Evolutionary conservation across 2,329 filamentous ascomycete genomes (phyloP), one percentile per base, ranked within the genome.

Genomic region (Penicillium sp.): DNA sequence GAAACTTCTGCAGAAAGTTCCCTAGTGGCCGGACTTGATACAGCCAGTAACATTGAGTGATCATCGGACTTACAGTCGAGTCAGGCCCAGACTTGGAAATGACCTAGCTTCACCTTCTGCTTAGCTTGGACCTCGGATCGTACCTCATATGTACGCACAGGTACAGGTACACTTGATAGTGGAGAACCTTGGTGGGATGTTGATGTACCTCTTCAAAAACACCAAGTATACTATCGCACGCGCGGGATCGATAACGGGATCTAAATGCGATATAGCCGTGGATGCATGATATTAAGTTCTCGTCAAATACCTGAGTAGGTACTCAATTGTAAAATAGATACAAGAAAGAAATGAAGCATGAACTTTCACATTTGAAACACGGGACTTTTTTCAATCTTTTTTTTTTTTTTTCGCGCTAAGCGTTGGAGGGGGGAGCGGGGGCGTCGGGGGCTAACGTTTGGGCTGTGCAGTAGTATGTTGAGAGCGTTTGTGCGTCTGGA

Each of bases 381-480:
- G n/a, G 39, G 39, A 41, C 19, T 39, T 39, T 39, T 37, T 48
- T 45, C 45, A 21, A 26, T 43, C 31, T 50, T 41, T 48, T 52
- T 26, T 60, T 57, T 53, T 53, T 58, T 57, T 55, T 58, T 56
- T 33, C 46, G 49, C 60, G 60, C 62, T 63, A 63, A 57, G 47
- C 48, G 53, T 58, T 51, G 59, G 53, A 59, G 61, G 57, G 57
- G 57, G 45, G 52, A 53, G 61, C 54, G 56, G 63, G 63, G 61
- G 54, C 27, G 52, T 46, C 33, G 27, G 58, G 61, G 50, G 52
- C 56, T 60, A 60, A 61, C 24, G 52, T 56, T 60, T 60, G 55
- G 44, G 44, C 41, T 48, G 37, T 57, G 61, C 55, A 63, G 52
- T 50, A 60, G 58, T 49, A 47, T 41, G 19, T 41, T 21, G 11